Evolutionary conservation across 1,284 basidiomycete genomes (phyloP).

Genomic region (Trichosporon sp.): DNA sequence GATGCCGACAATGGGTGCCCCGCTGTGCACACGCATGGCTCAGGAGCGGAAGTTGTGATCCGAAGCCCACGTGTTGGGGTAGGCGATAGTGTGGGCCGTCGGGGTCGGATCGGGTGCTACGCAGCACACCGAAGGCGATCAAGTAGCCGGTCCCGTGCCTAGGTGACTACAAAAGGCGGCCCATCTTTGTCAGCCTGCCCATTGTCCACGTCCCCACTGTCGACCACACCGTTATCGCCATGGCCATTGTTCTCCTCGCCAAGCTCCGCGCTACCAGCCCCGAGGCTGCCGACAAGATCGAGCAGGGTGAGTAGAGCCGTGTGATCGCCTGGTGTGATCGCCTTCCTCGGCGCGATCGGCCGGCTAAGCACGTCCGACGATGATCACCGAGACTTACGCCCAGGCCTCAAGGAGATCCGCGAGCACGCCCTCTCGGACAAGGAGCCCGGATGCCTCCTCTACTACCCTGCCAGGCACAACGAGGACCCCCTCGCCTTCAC

Average conservation of each 20-base stretch:
- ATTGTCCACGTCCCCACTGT: neutral
- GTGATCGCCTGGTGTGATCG: too few relatives aligned
- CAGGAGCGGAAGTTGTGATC: neutral
- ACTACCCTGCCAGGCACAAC: constrained; percentile 7
- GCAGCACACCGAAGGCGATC: neutral
- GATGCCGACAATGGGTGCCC: too few relatives aligned
- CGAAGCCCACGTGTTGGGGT: neutral
- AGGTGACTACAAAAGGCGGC: neutral
- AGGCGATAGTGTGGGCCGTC: neutral
- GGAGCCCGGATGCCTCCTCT: constrained; percentile 12
- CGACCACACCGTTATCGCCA: neutral
- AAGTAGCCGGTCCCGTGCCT: neutral
- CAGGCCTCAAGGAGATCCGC: constrained; percentile 14
- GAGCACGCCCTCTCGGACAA: constrained; percentile 5
- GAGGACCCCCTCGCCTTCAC: constrained; percentile 13
- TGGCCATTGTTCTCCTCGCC: constrained; percentile 11
- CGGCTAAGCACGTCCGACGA: too few relatives aligned
- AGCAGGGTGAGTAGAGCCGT: constrained; percentile 14
- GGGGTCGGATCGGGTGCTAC: neutral
- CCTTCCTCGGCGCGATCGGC: neutral
- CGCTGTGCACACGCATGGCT: neutral
- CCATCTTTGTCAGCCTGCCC: neutral
- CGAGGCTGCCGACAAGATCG: constrained; percentile 8
- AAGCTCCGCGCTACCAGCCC: constrained; percentile 3
- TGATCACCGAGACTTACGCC: neutral